Evolutionary conservation across 139 green algal genomes (phyloP).

Genomic region (Ostreobium quekettii): DNA sequence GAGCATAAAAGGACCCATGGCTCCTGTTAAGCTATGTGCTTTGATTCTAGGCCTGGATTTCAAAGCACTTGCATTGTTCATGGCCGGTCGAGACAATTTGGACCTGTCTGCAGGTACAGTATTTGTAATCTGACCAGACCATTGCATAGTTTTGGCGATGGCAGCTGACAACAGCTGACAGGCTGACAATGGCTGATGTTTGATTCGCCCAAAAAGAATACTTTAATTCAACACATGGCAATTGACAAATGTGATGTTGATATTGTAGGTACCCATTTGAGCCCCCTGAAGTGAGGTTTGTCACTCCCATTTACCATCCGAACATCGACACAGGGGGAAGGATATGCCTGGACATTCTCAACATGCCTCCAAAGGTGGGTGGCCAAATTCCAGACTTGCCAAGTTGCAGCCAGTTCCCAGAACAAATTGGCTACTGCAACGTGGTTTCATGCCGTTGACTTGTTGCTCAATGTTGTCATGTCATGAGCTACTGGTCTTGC

Average conservation of each 20-base stretch:
- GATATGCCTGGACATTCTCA: conserved; percentile 54
- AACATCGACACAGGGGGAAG: conserved; percentile 56
- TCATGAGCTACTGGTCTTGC: background rate
- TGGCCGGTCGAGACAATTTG: too few species aligned
- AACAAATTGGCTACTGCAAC: background rate
- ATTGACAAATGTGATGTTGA: background rate
- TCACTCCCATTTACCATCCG: conserved; percentile 58
- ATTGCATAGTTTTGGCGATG: too few species aligned
- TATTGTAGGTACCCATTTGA: conserved; percentile 52
- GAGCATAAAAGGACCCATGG: too few species aligned
- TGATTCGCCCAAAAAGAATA: too few species aligned
- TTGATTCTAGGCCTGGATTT: too few species aligned
- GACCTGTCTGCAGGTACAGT: too few species aligned
- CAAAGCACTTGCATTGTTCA: too few species aligned
- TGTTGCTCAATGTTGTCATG: background rate
- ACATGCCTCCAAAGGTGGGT: conserved; percentile 51
- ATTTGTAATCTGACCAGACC: too few species aligned
- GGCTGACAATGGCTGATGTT: too few species aligned
- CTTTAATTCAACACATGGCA: background rate
- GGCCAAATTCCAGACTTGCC: background rate
- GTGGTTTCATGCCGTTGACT: too few species aligned
- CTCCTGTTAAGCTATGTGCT: too few species aligned
- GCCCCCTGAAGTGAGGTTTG: conserved; percentile 50
- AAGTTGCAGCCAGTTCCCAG: background rate
- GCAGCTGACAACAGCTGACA: too few species aligned